Conservation (phyloP, 495 filamentous ascomycete species). For the Penicillium samsonianum region DNA sequence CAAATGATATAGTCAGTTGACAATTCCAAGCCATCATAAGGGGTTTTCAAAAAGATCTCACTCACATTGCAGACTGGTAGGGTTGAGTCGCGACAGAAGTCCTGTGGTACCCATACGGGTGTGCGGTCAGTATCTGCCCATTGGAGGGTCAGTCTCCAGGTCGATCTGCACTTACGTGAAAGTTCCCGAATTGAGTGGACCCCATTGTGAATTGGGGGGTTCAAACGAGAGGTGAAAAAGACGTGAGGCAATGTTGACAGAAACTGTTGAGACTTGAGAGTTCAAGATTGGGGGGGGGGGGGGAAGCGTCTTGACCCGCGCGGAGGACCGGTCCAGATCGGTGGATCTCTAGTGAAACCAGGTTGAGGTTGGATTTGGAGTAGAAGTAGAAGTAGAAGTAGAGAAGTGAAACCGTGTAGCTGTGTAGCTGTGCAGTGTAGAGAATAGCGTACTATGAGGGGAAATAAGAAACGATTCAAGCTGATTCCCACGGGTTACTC, state of each 20-base stretch:
- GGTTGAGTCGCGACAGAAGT: constrained; percentile 96
- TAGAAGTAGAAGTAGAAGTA: constrained; percentile 1
- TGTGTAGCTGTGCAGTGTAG: background rate
- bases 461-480: background rate
- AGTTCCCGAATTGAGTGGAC: constrained; percentile 82
- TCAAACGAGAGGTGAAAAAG: constrained; percentile 17
- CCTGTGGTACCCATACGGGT: constrained; percentile 46
- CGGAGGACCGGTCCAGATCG: constrained; percentile 27
- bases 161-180: constrained; percentile 64
- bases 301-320: constrained; percentile 37
- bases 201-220: constrained; percentile 44
- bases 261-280: constrained; percentile 3
- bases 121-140: constrained; percentile 25
- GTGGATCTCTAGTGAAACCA: constrained; percentile 25
- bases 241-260: constrained; percentile 13
- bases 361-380: background rate
- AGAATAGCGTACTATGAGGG: background rate
- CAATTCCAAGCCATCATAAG: background rate
- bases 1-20: constrained; percentile 25
- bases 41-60: constrained; percentile 23
- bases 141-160: constrained; percentile 14
- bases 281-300: no score
- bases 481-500: constrained; percentile 8
- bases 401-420: background rate
- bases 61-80: constrained; percentile 96